These are phyloP conservation scores for Nakaseomyces bracarensis DNA, from an alignment of 1,139 yeast genomes.

Conservation along the genomic window DNA sequence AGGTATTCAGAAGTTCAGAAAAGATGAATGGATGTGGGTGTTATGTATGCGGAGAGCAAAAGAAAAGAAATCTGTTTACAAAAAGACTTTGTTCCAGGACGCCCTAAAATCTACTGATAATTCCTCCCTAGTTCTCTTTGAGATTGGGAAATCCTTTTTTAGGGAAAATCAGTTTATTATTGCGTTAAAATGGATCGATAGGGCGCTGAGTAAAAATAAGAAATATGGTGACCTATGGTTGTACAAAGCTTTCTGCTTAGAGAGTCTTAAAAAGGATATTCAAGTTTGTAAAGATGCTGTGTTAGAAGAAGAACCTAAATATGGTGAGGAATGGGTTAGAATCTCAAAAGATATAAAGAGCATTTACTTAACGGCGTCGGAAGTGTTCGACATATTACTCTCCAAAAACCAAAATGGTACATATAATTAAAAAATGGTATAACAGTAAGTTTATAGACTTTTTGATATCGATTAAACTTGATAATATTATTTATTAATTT, in stretches of 20 bases:
- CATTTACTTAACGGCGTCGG: conserved; percentile 15
- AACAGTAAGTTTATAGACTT: too few relatives aligned
- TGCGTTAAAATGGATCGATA: conserved; percentile 69
- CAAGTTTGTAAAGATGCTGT: conserved; percentile 33
- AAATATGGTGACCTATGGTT: conserved; percentile 73
- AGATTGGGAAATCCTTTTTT: conserved; percentile 67
- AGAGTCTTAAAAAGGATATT: conserved; percentile 29
- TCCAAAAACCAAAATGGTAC: too few relatives aligned
- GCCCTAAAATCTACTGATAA: conserved; percentile 65
- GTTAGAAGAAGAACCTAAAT: conserved; percentile 43
- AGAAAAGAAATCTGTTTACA: conserved; percentile 39
- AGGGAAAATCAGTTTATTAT: conserved; percentile 53
- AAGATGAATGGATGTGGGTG: conserved; percentile 55
- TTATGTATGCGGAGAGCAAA: conserved; percentile 44
- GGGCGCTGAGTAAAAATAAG: conserved; percentile 50
- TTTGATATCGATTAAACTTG: too few relatives aligned
- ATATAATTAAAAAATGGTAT: too few relatives aligned
- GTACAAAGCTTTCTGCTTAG: conserved; percentile 47
- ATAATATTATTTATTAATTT: too few relatives aligned
- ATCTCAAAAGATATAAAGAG: conserved; percentile 35
- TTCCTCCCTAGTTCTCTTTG: conserved; percentile 48
- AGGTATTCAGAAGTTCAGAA: conserved; percentile 55
- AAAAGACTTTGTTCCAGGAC: conserved; percentile 59
- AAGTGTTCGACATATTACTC: conserved; percentile 12
- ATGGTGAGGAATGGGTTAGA: conserved; percentile 52